Percentiles rank a stretch among this genome's conserved stretches.
Evolutionary conservation across 768 basidiomycete species (phyloP).

Genomic region (Auricularia cornea): DNA sequence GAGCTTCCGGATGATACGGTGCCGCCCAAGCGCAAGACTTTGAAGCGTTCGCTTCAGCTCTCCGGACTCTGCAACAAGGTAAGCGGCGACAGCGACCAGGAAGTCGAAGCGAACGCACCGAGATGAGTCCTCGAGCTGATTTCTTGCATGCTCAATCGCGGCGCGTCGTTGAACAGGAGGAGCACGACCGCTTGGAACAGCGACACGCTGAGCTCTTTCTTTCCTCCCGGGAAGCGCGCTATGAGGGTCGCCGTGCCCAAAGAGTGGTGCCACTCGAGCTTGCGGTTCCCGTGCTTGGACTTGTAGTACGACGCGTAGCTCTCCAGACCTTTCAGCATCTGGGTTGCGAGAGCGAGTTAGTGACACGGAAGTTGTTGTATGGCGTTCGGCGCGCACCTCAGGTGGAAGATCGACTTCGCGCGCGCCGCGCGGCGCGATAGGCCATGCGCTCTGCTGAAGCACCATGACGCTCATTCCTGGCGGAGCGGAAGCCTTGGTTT

Average conservation of each 20-base stretch:
- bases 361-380: too few relatives aligned
- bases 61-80: conserved; percentile 42
- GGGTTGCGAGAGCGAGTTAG: too few relatives aligned
- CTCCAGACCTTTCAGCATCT: conserved; percentile 70
- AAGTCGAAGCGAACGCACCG: conserved; percentile 40
- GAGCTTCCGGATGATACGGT: conserved; percentile 75
- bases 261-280: conserved; percentile 78
- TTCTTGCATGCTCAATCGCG: conserved; percentile 53
- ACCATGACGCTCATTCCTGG: conserved; percentile 59
- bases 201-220: conserved; percentile 85
- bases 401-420: conserved; percentile 43
- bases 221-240: conserved; percentile 54
- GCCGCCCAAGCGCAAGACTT: conserved; percentile 85
- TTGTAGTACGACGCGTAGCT: conserved; percentile 68
- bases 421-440: conserved; percentile 49
- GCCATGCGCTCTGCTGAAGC: conserved; percentile 86
- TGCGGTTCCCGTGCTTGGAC: conserved; percentile 62
- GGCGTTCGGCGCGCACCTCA: conserved; percentile 40
- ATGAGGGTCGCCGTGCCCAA: conserved; percentile 75
- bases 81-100: conserved; percentile 1
- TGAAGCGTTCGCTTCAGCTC: conserved; percentile 83
- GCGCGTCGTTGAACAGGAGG: conserved; percentile 71
- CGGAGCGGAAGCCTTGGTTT: conserved; percentile 31
- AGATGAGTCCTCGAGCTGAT: conserved; percentile 62
- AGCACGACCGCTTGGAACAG: conserved; percentile 86